Evolutionary conservation across 164 flowering plant species (phyloP), one percentile per base, ranked within the genome.

Genomic region (Vitis labrusca): DNA sequence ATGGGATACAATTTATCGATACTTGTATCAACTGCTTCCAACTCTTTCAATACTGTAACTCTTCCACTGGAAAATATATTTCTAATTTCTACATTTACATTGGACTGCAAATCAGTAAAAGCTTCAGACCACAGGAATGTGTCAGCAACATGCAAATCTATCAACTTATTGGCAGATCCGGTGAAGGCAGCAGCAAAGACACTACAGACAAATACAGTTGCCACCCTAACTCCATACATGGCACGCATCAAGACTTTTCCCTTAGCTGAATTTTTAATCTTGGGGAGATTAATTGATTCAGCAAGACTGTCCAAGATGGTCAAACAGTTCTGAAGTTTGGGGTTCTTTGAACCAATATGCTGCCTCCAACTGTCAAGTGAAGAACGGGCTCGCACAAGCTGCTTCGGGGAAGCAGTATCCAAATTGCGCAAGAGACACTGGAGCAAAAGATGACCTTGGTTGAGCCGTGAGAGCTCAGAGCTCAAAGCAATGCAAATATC

Each of bases 211-310:
- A 89, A 89, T 48, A 89, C 67, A 1, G 95, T 89, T 50, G 63
- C 67, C 52, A 87, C 91, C 79, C 81, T 91, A n/a, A 93, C 88
- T 59, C 97, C 99, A 62, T 89, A 87, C 88, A 95, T 79, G 10
- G 97, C 98, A 2, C 80, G 89, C 92, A 96, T 86, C 80, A 96
- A 71, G 50, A 93, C 88, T 75, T 88, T 89, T 19, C 91, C 99
- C 71, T 90, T 91, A 52, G 88, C 78, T 2, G 97, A 89, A 74
- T 84, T 89, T 74, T 88, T 96, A 15, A 90, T 80, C 81, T 91
- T 90, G 1, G 91, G 87, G 63, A 83, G 64, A 69, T 84, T 68
- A 48, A 90, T 81, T 2, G 90, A 83, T 57, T 73, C 68, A 32
- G 74, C 57, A 16, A 91, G 88, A 17, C 59, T 76, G 17, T 82